These are phyloP conservation scores for Metrosideros polymorpha DNA, from an alignment of 441 rosid species.

Conservation along the genomic window DNA sequence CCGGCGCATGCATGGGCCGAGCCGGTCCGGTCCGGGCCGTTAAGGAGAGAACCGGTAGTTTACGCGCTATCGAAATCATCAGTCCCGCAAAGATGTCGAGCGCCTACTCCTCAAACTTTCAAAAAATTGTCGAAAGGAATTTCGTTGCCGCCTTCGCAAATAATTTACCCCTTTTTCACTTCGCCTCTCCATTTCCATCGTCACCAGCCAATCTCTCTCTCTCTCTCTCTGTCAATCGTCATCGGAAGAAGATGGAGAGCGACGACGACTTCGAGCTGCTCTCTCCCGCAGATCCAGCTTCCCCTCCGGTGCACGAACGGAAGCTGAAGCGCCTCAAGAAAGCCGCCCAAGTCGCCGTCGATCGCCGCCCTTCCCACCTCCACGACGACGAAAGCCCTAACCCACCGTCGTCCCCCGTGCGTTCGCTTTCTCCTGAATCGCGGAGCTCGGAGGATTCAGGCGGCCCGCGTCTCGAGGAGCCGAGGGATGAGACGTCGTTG, in stretches of 20 bases:
- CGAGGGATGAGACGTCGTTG: background rate
- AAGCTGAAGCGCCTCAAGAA: conserved; percentile 67
- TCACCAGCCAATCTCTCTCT: background rate
- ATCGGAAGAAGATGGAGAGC: conserved; percentile 27
- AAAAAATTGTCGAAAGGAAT: background rate
- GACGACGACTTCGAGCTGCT: conserved; percentile 35
- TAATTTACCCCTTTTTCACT: background rate
- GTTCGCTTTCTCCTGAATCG: background rate
- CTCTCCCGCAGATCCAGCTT: conserved; percentile 31
- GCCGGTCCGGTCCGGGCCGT: background rate
- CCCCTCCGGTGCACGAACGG: conserved; percentile 29
- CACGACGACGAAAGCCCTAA: background rate
- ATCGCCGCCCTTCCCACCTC: background rate
- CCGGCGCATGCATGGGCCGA: background rate
- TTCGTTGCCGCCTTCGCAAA: background rate
- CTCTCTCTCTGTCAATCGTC: background rate
- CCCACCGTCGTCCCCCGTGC: background rate
- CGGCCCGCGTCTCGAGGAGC: conserved; percentile 1
- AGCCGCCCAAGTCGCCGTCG: conserved; percentile 11
- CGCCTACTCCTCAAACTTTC: background rate
- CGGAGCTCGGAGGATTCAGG: background rate
- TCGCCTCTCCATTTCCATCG: background rate
- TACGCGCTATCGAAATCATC: background rate
- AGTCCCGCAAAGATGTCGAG: background rate
- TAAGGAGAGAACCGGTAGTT: background rate